Conservation (phyloP, 75 land plant species). For the Pinus albicaulis region DNA sequence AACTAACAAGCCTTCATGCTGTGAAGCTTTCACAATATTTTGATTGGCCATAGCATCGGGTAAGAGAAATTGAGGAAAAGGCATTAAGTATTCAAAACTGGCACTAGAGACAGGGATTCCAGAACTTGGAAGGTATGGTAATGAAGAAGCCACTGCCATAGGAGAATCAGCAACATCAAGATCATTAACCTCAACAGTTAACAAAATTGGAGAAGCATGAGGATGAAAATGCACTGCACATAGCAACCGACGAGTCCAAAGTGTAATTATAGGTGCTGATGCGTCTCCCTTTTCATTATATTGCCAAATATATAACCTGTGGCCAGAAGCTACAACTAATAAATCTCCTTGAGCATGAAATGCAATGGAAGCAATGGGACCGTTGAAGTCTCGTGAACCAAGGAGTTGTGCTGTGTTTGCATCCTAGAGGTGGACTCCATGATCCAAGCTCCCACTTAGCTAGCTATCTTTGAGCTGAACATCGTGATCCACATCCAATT, state of each 20-base stretch:
- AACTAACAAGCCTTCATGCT: conserved; percentile 13
- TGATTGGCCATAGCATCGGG: conserved; percentile 42
- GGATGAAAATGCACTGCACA: conserved; percentile 99
- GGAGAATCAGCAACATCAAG: conserved; percentile 34
- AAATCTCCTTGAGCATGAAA: conserved; percentile 94
- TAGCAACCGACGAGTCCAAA: conserved; percentile 84
- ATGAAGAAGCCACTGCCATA: no score
- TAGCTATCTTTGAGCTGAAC: no score
- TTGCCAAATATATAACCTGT: conserved; percentile 94
- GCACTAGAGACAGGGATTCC: conserved; percentile 21
- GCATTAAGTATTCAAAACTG: conserved; percentile 26
- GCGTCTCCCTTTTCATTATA: conserved; percentile 76
- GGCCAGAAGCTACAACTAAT: conserved; percentile 96
- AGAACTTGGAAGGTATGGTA: conserved; percentile 14
- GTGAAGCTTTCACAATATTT: conserved; percentile 25
- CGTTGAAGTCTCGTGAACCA: conserved; percentile 83
- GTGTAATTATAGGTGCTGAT: conserved; percentile 59
- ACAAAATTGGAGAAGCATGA: conserved; percentile 76
- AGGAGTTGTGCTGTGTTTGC: conserved; percentile 83
- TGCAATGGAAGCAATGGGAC: conserved; percentile 97
- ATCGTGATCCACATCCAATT: no score
- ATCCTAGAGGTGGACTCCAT: conserved; percentile 97
- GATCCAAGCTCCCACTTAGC: conserved; percentile 97
- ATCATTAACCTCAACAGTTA: conserved; percentile 98
- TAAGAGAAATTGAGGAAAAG: conserved; percentile 60